Evolutionary conservation across 1,284 basidiomycete genomes (phyloP).

Genomic region (Porphyrellus sp.): DNA sequence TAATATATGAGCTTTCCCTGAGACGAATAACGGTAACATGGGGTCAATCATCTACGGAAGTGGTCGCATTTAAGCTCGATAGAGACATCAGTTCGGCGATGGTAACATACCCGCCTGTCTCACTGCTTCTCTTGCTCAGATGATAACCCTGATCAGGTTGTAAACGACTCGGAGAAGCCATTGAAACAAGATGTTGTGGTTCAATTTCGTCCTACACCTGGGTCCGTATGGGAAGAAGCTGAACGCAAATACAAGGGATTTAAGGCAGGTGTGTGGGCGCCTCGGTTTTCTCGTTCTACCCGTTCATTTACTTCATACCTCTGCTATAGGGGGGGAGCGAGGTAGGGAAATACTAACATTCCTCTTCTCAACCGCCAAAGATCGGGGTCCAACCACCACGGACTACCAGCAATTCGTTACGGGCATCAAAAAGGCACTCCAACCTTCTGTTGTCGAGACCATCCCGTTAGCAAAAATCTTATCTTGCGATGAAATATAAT

Average conservation of each 20-base stretch:
- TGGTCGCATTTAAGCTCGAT: slow-evolving; percentile 19
- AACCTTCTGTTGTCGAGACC: neutral
- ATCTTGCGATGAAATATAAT: neutral
- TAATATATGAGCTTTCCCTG: slow-evolving; percentile 16
- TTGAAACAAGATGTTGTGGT: slow-evolving; percentile 27
- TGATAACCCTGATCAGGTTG: slow-evolving; percentile 19
- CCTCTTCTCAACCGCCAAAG: slow-evolving; percentile 23
- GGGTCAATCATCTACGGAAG: slow-evolving; percentile 13
- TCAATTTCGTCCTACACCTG: slow-evolving; percentile 14
- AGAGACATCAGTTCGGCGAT: slow-evolving; percentile 14
- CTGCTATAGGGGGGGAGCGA: slow-evolving; percentile 18
- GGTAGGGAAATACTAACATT: slow-evolving; percentile 15
- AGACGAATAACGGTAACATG: slow-evolving; percentile 12
- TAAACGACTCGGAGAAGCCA: slow-evolving; percentile 11
- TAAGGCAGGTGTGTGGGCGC: slow-evolving; percentile 20
- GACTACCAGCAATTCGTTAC: slow-evolving; percentile 24
- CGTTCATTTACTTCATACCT: slow-evolving; percentile 1
- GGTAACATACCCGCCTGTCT: slow-evolving; percentile 11
- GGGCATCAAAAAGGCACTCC: slow-evolving; percentile 11
- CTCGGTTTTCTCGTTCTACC: neutral
- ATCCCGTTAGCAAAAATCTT: slow-evolving; percentile 18
- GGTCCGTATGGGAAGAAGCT: slow-evolving; percentile 10
- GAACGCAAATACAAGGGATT: slow-evolving; percentile 24
- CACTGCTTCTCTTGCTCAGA: neutral
- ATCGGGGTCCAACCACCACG: slow-evolving; percentile 19